Evolutionary conservation across 202 grass and related monocot species (phyloP).

Genomic region (Sporobolus alterniflorus): DNA sequence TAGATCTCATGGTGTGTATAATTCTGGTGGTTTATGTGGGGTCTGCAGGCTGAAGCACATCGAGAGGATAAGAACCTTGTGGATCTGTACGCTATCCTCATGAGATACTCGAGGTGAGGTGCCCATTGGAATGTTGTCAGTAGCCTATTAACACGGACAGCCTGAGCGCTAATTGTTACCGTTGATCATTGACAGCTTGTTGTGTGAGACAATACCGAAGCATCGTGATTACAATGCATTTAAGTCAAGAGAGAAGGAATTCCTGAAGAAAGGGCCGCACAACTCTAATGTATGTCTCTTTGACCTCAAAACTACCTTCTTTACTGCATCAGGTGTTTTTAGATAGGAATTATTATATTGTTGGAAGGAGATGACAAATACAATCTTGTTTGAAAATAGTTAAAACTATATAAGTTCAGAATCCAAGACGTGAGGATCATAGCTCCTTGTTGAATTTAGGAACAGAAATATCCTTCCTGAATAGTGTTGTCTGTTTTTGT

Average conservation of each 20-base stretch:
- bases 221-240: conserved; percentile 84
- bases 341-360: conserved; percentile 6
- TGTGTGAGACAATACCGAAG: conserved; percentile 89
- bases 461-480: neutral
- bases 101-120: conserved; percentile 89
- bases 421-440: neutral
- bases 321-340: conserved; percentile 25
- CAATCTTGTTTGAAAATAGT: conserved; percentile 10
- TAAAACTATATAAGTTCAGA: neutral
- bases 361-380: neutral
- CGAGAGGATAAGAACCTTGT: conserved; percentile 90
- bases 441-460: conserved; percentile 8
- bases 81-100: conserved; percentile 89
- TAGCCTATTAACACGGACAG: conserved; percentile 5
- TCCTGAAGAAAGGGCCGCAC: conserved; percentile 67
- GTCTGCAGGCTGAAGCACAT: conserved; percentile 75
- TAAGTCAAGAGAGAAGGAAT: conserved; percentile 68
- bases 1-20: conserved; percentile 17
- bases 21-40: conserved; percentile 27
- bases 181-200: conserved; percentile 56
- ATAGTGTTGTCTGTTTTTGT: conserved; percentile 14
- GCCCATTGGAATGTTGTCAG: conserved; percentile 15
- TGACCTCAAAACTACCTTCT: conserved; percentile 13
- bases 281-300: conserved; percentile 37
- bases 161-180: conserved; percentile 30